These are phyloP conservation scores for Calonectria multiphialidica DNA, from an alignment of 2,329 filamentous ascomycete genomes.

Conservation along the genomic window DNA sequence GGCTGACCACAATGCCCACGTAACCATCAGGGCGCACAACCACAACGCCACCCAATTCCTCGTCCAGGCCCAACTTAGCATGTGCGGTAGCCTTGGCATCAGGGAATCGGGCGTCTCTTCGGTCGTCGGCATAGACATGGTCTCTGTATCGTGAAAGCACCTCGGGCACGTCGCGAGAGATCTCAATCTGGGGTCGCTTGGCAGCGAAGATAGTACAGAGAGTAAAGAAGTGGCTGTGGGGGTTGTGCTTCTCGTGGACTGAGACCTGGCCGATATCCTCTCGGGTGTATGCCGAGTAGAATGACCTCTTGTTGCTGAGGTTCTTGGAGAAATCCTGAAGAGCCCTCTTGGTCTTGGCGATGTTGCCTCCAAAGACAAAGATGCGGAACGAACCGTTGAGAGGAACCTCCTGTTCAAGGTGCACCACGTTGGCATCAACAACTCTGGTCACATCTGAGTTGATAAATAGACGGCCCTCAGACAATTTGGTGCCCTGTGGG, in stretches of 20 bases:
- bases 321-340: constrained; percentile 77
- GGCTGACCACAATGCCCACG: constrained; percentile 79
- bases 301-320: constrained; percentile 75
- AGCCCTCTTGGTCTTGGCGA: constrained; percentile 69
- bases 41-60: constrained; percentile 81
- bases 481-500: constrained; percentile 73
- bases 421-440: constrained; percentile 89
- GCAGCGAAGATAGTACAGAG: constrained; percentile 81
- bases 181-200: constrained; percentile 77
- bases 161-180: constrained; percentile 76
- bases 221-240: constrained; percentile 86
- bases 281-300: constrained; percentile 76
- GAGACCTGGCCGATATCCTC: constrained; percentile 72
- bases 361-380: constrained; percentile 85
- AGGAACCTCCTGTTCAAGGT: constrained; percentile 90
- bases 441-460: constrained; percentile 88
- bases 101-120: constrained; percentile 77
- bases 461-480: constrained; percentile 80
- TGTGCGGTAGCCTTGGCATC: constrained; percentile 81
- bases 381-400: constrained; percentile 90
- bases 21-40: constrained; percentile 91
- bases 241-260: constrained; percentile 86
- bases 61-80: constrained; percentile 85
- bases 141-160: constrained; percentile 81
- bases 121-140: constrained; percentile 89